These are phyloP conservation scores for Aspergillus ellipticus DNA, from an alignment of 495 filamentous ascomycete genomes.

Conservation along the genomic window DNA sequence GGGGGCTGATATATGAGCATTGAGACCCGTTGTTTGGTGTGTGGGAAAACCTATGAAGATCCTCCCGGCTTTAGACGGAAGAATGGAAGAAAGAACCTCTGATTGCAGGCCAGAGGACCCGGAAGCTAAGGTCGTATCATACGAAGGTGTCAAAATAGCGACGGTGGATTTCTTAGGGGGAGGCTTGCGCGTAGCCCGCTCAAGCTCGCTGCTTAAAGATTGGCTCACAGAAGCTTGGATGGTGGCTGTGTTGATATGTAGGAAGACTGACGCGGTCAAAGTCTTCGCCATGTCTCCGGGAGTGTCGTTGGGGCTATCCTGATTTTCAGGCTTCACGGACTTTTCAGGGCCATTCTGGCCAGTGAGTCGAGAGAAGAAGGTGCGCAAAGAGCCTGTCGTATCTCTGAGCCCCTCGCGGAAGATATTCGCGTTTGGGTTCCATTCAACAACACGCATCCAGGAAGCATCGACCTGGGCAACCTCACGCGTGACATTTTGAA, in stretches of 20 bases:
- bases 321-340: conserved; percentile 20
- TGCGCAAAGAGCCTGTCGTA: conserved; percentile 59
- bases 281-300: conserved; percentile 59
- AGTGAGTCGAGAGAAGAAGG: conserved; percentile 75
- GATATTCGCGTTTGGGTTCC: conserved; percentile 58
- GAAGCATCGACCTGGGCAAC: conserved; percentile 85
- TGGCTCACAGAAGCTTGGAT: conserved; percentile 66
- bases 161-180: conserved; percentile 83
- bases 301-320: conserved; percentile 29
- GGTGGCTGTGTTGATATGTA: conserved; percentile 79
- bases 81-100: conserved; percentile 83
- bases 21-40: conserved; percentile 89
- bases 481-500: conserved; percentile 67
- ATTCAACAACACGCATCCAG: conserved; percentile 86
- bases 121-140: conserved; percentile 72
- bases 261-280: conserved; percentile 73
- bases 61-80: conserved; percentile 80
- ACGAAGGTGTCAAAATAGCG: conserved; percentile 83
- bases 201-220: conserved; percentile 77
- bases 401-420: conserved; percentile 39
- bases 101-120: conserved; percentile 55
- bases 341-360: conserved; percentile 40
- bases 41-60: conserved; percentile 99
- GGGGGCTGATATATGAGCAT: conserved; percentile 96
- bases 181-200: conserved; percentile 94